These are phyloP conservation scores for Aspergillus fischeri DNA, from an alignment of 2,329 filamentous ascomycete species.

Conservation along the genomic window DNA sequence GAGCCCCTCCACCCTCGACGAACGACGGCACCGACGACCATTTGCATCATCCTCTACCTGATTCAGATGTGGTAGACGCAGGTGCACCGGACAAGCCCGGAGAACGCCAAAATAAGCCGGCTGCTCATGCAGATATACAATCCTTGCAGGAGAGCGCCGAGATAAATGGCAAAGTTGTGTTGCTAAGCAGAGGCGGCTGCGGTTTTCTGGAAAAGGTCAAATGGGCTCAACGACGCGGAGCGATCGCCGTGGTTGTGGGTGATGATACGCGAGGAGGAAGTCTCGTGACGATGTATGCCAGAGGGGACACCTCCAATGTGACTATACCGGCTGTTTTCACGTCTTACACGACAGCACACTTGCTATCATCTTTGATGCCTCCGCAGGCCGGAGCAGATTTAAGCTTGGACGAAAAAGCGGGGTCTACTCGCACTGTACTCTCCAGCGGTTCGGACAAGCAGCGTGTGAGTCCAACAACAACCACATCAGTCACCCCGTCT, in stretches of 20 bases:
- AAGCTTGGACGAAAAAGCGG: slow-evolving; percentile 55
- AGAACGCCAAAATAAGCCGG: slow-evolving; percentile 30
- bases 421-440: slow-evolving; percentile 45
- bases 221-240: slow-evolving; percentile 90
- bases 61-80: slow-evolving; percentile 37
- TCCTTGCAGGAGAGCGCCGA: slow-evolving; percentile 87
- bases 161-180: slow-evolving; percentile 86
- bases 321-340: slow-evolving; percentile 94
- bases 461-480: slow-evolving; percentile 24
- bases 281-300: slow-evolving; percentile 96
- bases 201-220: slow-evolving; percentile 96
- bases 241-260: slow-evolving; percentile 84
- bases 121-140: slow-evolving; percentile 80
- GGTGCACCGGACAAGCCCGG: slow-evolving; percentile 31
- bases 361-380: slow-evolving; percentile 82
- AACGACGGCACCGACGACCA: slow-evolving; percentile 84
- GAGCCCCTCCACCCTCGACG: slow-evolving; percentile 25
- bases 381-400: slow-evolving; percentile 61
- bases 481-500: slow-evolving; percentile 25
- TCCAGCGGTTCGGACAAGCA: slow-evolving; percentile 19
- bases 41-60: slow-evolving; percentile 58
- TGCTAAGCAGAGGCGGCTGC: slow-evolving; percentile 88
- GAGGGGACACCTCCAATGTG: slow-evolving; percentile 90
- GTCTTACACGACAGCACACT: slow-evolving; percentile 86
- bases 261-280: slow-evolving; percentile 87